These are phyloP conservation scores for Podospora anserina DNA, from an alignment of 495 filamentous ascomycete species.

Conservation along the genomic window DNA sequence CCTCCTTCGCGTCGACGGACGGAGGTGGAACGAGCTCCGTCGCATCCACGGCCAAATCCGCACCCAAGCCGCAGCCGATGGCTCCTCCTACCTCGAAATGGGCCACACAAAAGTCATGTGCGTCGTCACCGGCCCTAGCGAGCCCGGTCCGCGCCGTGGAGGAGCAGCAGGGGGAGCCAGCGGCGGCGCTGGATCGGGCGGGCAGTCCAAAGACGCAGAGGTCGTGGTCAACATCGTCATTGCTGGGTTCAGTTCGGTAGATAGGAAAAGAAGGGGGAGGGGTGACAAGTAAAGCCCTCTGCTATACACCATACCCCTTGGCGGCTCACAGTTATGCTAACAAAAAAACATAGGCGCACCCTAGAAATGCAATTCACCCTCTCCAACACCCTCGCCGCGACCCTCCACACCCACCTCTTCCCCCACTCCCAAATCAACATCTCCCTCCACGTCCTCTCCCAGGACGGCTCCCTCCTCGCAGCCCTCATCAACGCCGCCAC, in stretches of 20 bases:
- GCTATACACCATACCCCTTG: neutral
- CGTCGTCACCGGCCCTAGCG: slow-evolving; percentile 78
- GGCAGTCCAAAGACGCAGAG: slow-evolving; percentile 50
- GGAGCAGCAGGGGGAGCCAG: slow-evolving; percentile 27
- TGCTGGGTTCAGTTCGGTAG: slow-evolving; percentile 83
- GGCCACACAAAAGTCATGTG: slow-evolving; percentile 96
- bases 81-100: slow-evolving; percentile 87
- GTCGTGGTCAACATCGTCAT: slow-evolving; percentile 80
- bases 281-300: slow-evolving; percentile 65
- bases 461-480: slow-evolving; percentile 88
- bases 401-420: slow-evolving; percentile 81
- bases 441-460: slow-evolving; percentile 78
- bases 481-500: slow-evolving; percentile 89
- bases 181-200: slow-evolving; percentile 38
- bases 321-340: neutral
- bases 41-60: slow-evolving; percentile 84
- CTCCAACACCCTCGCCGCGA: slow-evolving; percentile 65
- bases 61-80: slow-evolving; percentile 86
- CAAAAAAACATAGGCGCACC: slow-evolving; percentile 56
- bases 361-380: slow-evolving; percentile 77
- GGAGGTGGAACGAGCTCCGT: slow-evolving; percentile 96
- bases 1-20: slow-evolving; percentile 85
- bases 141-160: slow-evolving; percentile 50
- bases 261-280: slow-evolving; percentile 70
- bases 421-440: slow-evolving; percentile 83